Percentiles rank a stretch among this genome's conserved stretches.
Conservation (phyloP, 495 filamentous ascomycete genomes). For the Annulohypoxylon stygium region DNA sequence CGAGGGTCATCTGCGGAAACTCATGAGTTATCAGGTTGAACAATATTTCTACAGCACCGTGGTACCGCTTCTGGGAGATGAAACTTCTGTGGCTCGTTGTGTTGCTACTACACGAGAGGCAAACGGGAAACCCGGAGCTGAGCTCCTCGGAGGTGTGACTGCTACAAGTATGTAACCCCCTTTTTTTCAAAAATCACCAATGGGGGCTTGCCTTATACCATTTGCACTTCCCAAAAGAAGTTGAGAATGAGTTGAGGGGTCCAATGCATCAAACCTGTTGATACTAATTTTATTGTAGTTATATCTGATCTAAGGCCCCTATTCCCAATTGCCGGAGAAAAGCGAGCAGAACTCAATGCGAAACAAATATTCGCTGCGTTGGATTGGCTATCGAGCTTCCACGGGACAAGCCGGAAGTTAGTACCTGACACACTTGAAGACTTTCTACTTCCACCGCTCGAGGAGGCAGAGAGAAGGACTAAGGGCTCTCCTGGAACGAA, state of each 20-base stretch:
- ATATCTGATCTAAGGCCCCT: conserved; percentile 46
- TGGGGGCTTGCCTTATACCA: not conserved
- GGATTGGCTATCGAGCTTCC: conserved; percentile 59
- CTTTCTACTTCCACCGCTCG: conserved; percentile 52
- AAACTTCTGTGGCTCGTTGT: conserved; percentile 49
- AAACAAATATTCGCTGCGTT: conserved; percentile 51
- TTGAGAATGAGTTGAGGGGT: not conserved
- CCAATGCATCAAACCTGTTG: not conserved
- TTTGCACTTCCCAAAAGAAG: not conserved
- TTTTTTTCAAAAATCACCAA: not conserved
- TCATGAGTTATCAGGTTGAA: conserved; percentile 63
- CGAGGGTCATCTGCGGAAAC: conserved; percentile 61
- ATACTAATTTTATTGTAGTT: conserved; percentile 7
- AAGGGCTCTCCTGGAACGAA: conserved; percentile 30
- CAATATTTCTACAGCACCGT: conserved; percentile 61
- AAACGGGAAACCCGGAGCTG: conserved; percentile 42
- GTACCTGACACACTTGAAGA: conserved; percentile 28
- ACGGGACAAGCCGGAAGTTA: conserved; percentile 52
- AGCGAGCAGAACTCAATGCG: conserved; percentile 44
- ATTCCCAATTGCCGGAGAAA: conserved; percentile 48
- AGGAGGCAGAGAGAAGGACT: conserved; percentile 47
- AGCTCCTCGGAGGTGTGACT: conserved; percentile 52
- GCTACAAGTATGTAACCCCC: conserved; percentile 35
- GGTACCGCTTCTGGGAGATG: conserved; percentile 45
- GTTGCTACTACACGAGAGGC: conserved; percentile 49